Evolutionary conservation across 1,284 basidiomycete species (phyloP), one percentile per base, ranked within the genome.

Genomic region (Cryptococcus sp.): DNA sequence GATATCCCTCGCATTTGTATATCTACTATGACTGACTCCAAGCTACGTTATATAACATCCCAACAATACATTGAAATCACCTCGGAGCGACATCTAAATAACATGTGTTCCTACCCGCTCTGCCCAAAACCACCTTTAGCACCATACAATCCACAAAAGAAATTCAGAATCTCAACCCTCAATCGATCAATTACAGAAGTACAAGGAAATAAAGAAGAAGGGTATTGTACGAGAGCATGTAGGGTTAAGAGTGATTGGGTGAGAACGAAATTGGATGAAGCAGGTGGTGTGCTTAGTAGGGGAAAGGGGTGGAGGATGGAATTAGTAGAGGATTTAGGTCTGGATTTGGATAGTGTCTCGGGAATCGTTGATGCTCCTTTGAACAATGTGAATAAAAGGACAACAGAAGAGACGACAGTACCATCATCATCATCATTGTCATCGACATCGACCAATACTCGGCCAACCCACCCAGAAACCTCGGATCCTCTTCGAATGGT

Each of bases 21-120:
- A 34, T 9, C 32, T 9, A 34, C 10, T 34, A 9, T 34, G 32
- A 34, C 32, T 34, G 32, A 9, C 9, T 16, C 16, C 32, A 9
- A 42, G 53, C 43, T 45, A 10, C 45, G 46, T 25, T 57, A 63
- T 37, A 39, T 63, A 7, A 55, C 52, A 7, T 59, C 59, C 19
- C 43, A 47, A 16, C 62, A 68, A 45, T 72, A 70, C 51, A 51
- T 44, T 46, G 62, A 67, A 48, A 60, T 66, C 10, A 51, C 49
- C 24, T 67, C 69, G 48, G 70, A 72, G 48, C 62, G 70, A 4
- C 70, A 72, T 45, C 60, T 72, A 5, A 69, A 69, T 55, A 43
- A 46, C 2, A 52, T 66, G 18, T 72, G 70, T 56, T 65, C 64
- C 1, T 72, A 72, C 46, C 61, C 68, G 1, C 45, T 61, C 4